Evolutionary conservation across 2,329 filamentous ascomycete genomes (phyloP).

Genomic region (Cladophialophora psammophila): DNA sequence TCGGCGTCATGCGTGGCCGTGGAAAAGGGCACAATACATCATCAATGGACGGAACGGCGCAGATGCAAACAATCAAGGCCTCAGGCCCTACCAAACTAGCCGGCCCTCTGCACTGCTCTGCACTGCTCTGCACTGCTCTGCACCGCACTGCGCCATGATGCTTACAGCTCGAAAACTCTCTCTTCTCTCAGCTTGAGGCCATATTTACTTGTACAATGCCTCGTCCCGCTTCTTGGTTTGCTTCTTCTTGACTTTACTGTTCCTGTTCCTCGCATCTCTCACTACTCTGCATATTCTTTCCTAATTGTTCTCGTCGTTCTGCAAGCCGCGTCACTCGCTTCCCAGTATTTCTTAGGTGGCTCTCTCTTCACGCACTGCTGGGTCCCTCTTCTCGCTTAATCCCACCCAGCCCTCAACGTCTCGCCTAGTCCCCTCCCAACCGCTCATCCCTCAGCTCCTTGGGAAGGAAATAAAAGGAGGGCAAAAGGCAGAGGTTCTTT

Average conservation of each 20-base stretch:
- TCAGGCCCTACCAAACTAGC: too few species aligned
- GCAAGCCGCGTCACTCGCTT: conserved; percentile 2
- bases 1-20: too few species aligned
- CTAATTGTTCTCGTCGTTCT: not conserved
- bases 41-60: too few species aligned
- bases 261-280: not conserved
- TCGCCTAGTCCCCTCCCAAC: not conserved
- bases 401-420: conserved; percentile 3
- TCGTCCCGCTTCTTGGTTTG: not conserved
- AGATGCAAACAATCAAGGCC: too few species aligned
- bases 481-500: not conserved
- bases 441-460: not conserved
- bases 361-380: not conserved
- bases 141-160: not conserved
- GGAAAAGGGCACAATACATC: too few species aligned
- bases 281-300: not conserved
- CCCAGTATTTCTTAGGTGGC: not conserved
- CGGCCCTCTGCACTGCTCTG: too few species aligned
- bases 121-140: too few species aligned
- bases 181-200: not conserved
- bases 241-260: not conserved
- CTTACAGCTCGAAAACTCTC: not conserved
- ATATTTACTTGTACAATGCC: not conserved
- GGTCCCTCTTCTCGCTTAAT: not conserved
- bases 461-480: not conserved